Base-by-base conservation (phyloP, 2,329 filamentous ascomycete species). In the Bipolaris oryzae region DNA sequence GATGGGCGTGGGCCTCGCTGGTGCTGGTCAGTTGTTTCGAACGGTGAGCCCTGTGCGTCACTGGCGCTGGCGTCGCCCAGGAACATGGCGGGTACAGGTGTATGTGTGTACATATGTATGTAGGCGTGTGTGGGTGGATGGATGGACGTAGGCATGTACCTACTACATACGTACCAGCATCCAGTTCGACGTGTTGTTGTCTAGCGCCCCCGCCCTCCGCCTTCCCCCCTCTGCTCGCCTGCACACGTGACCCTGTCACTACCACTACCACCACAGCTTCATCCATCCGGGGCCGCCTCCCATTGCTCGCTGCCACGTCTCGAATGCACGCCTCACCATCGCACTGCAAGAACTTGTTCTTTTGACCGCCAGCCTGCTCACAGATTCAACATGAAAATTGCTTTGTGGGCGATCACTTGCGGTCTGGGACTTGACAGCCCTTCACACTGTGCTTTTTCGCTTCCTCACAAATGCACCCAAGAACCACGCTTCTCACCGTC, bases 381-480 rank as follows among this genome's bases (percentile, higher is more conserved):
- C 31, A 28, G 21, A 28, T 35, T 44, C 57, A 60, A 51, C 55
- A 51, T 25, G 50, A 41, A 42, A 54, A 54, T 55, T 57, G 54
- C 46, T 42, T 43, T 55, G 25, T 34, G 31, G 57, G 47, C 57
- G 57, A 62, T 61, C 57, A 62, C 48, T 58, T 48, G 54, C 58
- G 51, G 57, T 62, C 60, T 54, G 55, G 54, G 42, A 57, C 50
- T 41, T 52, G 55, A 50, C 53, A 56, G 41, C 53, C 51, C 34
- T 44, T 41, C 25, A 48, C n/a, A 37, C 42, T 53, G 28, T 57
- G 56, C 51, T 55, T 55, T 55, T 55, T 50, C 38, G n/a, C n/a
- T 33, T 37, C 16, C 23, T 55, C 51, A n/a, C 33, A 7, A 43
- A 50, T 49, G 45, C 43, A 46, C 41, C 37, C 49, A 53, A 42